Percentiles rank a stretch among this genome's conserved stretches.
Conservation (phyloP, 495 filamentous ascomycete species). For the Corynascus novoguineensis region DNA sequence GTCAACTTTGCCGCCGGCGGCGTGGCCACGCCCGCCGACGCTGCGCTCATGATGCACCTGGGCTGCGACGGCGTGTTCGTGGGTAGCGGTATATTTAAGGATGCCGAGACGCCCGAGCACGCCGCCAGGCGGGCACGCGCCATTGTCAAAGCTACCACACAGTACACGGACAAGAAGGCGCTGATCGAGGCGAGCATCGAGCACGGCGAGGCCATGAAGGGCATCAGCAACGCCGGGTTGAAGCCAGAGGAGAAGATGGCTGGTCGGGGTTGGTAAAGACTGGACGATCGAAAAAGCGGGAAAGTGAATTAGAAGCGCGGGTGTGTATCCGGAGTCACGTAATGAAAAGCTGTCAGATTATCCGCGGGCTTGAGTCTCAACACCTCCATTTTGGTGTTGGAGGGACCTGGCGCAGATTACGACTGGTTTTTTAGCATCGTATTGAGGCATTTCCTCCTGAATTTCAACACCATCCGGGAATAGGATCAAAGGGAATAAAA, state of each 20-base stretch:
- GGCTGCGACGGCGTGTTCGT: constrained; percentile 98
- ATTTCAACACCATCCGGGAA: neutral
- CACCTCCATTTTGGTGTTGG: constrained; percentile 2
- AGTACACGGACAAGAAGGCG: constrained; percentile 80
- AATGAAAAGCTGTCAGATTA: neutral
- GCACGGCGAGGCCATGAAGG: constrained; percentile 93
- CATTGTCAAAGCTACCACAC: constrained; percentile 89
- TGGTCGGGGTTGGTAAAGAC: constrained; percentile 70
- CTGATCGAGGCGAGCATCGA: constrained; percentile 82
- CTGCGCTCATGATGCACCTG: constrained; percentile 98
- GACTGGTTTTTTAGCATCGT: neutral
- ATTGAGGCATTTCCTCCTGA: neutral
- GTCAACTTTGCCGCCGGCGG: constrained; percentile 99
- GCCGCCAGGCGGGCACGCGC: constrained; percentile 81
- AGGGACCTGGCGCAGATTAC: neutral
- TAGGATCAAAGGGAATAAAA: neutral
- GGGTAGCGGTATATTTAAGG: constrained; percentile 94
- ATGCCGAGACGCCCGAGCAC: constrained; percentile 57
- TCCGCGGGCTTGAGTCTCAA: constrained; percentile 11
- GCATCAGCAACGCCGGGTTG: constrained; percentile 75
- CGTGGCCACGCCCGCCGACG: constrained; percentile 92
- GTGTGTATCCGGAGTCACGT: neutral
- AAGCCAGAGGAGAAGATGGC: constrained; percentile 73
- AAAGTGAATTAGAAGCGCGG: neutral
- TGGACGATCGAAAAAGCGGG: constrained; percentile 6